These are phyloP conservation scores for Diatrype stigma DNA, from an alignment of 2,329 filamentous ascomycete species.

Conservation along the genomic window DNA sequence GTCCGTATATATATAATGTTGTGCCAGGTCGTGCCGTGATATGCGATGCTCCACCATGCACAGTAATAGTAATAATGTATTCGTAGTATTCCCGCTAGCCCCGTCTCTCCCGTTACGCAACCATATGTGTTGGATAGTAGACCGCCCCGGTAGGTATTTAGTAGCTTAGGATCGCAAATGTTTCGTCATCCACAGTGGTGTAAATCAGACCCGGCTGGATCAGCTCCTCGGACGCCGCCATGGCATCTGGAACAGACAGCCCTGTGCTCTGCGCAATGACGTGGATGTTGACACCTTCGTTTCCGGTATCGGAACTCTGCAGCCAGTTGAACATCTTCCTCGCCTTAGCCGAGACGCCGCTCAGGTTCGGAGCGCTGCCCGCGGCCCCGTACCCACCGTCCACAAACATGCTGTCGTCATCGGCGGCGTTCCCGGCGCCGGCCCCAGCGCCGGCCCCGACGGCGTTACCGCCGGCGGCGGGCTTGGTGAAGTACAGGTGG, in stretches of 20 bases:
- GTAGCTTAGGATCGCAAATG: constrained; percentile 78
- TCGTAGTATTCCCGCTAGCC: background rate
- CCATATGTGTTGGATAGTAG: background rate
- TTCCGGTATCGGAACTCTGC: constrained; percentile 62
- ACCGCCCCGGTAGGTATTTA: constrained; percentile 5
- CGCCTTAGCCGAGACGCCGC: constrained; percentile 52
- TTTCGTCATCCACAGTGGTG: constrained; percentile 88
- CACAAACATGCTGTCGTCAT: constrained; percentile 53
- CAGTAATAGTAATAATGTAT: background rate
- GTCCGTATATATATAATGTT: background rate
- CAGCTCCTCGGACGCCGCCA: constrained; percentile 78
- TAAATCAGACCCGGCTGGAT: constrained; percentile 71
- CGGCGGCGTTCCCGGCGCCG: constrained; percentile 33
- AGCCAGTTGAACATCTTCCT: constrained; percentile 70
- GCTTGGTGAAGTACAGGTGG: constrained; percentile 78
- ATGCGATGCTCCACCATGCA: background rate
- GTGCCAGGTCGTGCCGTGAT: background rate
- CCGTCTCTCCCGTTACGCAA: too few relatives aligned
- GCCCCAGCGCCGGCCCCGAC: constrained; percentile 28
- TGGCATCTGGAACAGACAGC: constrained; percentile 66
- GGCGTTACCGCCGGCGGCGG: constrained; percentile 41
- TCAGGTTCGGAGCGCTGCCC: constrained; percentile 34
- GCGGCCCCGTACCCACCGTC: constrained; percentile 42
- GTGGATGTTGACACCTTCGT: constrained; percentile 81
- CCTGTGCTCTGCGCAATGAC: constrained; percentile 64